These are phyloP conservation scores for Venturia pyrina DNA, from an alignment of 2,329 filamentous ascomycete genomes.

Conservation along the genomic window DNA sequence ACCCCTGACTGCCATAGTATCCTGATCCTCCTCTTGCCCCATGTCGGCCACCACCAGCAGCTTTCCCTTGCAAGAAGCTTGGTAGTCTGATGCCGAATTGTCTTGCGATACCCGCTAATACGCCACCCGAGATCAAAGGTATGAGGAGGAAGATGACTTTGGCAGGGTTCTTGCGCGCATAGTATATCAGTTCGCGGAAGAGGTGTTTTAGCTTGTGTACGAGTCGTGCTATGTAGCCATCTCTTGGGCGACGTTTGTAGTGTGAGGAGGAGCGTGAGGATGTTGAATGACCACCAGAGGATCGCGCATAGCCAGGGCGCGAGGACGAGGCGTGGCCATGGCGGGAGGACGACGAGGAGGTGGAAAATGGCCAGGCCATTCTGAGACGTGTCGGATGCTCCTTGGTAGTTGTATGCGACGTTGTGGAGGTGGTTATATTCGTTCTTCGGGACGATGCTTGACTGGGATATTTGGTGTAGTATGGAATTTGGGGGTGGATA, in stretches of 20 bases:
- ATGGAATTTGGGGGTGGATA: neutral
- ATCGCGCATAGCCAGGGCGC: constrained; percentile 2
- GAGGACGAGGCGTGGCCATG: constrained; percentile 3
- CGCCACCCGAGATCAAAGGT: constrained; percentile 75
- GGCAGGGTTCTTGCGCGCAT: constrained; percentile 71
- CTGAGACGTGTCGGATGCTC: neutral
- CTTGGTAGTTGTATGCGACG: neutral
- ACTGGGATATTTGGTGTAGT: neutral
- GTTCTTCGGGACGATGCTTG: neutral
- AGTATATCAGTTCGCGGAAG: constrained; percentile 69
- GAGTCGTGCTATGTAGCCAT: constrained; percentile 64
- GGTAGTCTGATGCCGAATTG: constrained; percentile 74
- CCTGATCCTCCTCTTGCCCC: constrained; percentile 26
- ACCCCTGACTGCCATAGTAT: constrained; percentile 37
- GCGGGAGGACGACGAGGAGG: neutral
- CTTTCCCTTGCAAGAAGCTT: constrained; percentile 37
- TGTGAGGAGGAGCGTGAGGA: constrained; percentile 54
- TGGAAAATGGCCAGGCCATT: neutral
- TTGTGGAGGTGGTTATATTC: neutral
- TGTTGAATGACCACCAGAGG: constrained; percentile 19
- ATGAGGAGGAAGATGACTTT: constrained; percentile 87
- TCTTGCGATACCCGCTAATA: constrained; percentile 64
- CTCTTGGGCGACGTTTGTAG: constrained; percentile 67
- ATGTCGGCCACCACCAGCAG: constrained; percentile 20
- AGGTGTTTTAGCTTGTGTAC: constrained; percentile 69